Percentiles rank a stretch among this genome's conserved stretches.
Conservation (phyloP, 345 rosid species). For the Boechera divaricarpa region DNA sequence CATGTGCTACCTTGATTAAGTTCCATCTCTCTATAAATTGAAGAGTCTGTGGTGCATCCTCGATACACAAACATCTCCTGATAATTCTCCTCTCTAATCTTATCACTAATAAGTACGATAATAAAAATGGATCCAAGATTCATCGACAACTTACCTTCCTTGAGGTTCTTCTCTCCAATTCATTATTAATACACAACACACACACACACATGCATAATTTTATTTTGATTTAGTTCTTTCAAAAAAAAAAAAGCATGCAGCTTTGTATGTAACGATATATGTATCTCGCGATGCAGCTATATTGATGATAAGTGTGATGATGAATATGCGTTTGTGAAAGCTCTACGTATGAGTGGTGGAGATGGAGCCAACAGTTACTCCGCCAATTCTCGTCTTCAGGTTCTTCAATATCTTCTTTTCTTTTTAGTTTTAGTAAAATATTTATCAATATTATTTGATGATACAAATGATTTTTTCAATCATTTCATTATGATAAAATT, state of each 20-base stretch:
- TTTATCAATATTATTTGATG: background rate
- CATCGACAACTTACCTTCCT: constrained; percentile 32
- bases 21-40: constrained; percentile 32
- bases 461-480: background rate
- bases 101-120: constrained; percentile 5
- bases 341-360: too few species aligned
- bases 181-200: background rate
- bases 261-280: background rate
- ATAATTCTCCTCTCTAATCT: background rate
- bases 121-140: constrained; percentile 27
- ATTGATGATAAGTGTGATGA: constrained; percentile 20
- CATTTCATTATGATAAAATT: background rate
- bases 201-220: background rate
- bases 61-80: constrained; percentile 16
- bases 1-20: background rate
- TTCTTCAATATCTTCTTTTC: too few species aligned
- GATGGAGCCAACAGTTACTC: too few species aligned
- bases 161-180: constrained; percentile 37
- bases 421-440: too few species aligned
- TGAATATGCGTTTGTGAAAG: too few species aligned
- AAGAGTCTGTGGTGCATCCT: background rate
- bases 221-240: background rate
- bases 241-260: background rate
- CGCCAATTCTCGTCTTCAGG: too few species aligned
- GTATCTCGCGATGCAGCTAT: constrained; percentile 6